Evolutionary conservation across 768 basidiomycete species (phyloP).

Genomic region (Collybia mongolica): DNA sequence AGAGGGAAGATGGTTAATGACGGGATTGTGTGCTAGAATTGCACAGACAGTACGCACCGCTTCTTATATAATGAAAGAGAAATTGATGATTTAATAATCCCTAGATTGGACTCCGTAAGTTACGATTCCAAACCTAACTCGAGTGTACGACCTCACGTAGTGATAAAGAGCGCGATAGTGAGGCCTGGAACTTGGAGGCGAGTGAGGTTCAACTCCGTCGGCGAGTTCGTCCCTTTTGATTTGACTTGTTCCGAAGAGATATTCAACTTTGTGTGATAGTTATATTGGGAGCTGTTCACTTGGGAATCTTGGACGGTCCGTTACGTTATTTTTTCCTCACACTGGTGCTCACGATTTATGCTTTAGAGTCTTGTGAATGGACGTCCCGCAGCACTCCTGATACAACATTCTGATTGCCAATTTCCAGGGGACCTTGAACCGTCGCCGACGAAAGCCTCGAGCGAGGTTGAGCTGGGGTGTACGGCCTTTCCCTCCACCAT

Average conservation of each 20-base stretch:
- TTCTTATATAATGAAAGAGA: neutral
- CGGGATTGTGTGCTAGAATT: conserved; percentile 40
- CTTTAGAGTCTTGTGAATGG: conserved; percentile 46
- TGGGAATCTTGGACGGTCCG: conserved; percentile 50
- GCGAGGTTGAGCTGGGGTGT: conserved; percentile 43
- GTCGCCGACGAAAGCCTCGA: conserved; percentile 20
- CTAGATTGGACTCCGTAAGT: conserved; percentile 54
- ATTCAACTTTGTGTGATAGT: conserved; percentile 15
- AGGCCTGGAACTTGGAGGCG: conserved; percentile 41
- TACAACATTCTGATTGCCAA: conserved; percentile 50
- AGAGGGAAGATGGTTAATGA: conserved; percentile 48
- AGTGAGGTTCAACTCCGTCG: conserved; percentile 48
- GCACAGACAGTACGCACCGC: conserved; percentile 40
- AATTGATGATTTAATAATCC: neutral
- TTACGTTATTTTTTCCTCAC: conserved; percentile 5
- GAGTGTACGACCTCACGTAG: neutral
- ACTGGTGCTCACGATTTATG: conserved; percentile 1
- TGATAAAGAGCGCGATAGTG: conserved; percentile 47
- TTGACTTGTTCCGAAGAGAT: neutral
- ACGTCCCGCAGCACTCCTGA: conserved; percentile 43
- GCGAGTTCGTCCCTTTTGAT: conserved; percentile 15
- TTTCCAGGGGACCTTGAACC: conserved; percentile 45
- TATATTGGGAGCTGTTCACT: conserved; percentile 55
- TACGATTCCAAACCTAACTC: neutral
- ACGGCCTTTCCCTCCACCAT: conserved; percentile 17